Base-by-base conservation (phyloP, 352 stramenopile species). In the Peronosclerospora sorghi region DNA sequence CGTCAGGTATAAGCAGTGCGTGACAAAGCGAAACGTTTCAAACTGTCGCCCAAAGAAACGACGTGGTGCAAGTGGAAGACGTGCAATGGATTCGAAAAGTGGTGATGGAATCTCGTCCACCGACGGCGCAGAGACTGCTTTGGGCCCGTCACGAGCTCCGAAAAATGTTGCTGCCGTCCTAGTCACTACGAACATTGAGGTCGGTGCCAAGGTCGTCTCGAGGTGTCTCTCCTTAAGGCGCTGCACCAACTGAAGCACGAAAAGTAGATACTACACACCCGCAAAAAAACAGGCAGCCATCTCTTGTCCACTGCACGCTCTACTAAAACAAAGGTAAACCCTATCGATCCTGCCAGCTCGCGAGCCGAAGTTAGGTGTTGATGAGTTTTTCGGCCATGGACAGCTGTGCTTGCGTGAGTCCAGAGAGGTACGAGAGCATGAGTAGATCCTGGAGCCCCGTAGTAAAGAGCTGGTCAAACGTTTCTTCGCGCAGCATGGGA, bases 301-400 rank as follows among this genome's bases (percentile, higher is more conserved):
- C 41, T 65, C 41, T 61, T 65, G 35, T 36, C 38, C 12, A 29
- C 26, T 36, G n/a, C 40, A 14, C 34, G 48, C 44, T 61, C 21
- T 60, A 57, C 36, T 55, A 60, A 54, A 56, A 60, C 51, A 62
- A 57, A 53, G 35, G 20, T 13, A 34, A 54, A 40, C 42, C 46
- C 9, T 23, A 32, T 61, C 42, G 18, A 43, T 47, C 48, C 44
- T n/a, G n/a, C n/a, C n/a, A n/a, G n/a, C n/a, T n/a, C n/a, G n/a
- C n/a, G n/a, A n/a, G n/a, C n/a, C n/a, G n/a, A n/a, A n/a, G 26
- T 61, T 86, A 92, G 13, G 79, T 74, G 62, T 86, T 92, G 70
- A 97, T 96, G 59, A 98, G 76, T 73, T 98, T 98, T 68, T 98
- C 94, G 23, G 94, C 89, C 81, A 98, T 97, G 27, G 83, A 90